A percentile compares a stretch with the other conserved stretches of the same genome.
Conservation (phyloP, 2,329 filamentous ascomycete genomes). For the Bertia moriformis region DNA sequence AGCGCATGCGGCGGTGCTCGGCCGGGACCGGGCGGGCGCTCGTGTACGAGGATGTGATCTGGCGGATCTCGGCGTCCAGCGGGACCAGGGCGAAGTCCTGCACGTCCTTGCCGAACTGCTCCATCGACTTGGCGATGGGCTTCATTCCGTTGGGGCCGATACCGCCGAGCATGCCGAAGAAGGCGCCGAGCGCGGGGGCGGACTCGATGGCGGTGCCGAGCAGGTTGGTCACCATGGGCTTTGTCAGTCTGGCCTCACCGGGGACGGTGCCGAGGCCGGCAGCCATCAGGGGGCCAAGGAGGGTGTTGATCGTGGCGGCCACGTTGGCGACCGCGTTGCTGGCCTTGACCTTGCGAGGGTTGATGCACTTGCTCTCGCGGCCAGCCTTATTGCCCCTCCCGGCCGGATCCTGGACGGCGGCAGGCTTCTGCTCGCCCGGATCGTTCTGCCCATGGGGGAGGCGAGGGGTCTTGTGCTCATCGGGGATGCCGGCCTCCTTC, state of each 20-base stretch:
- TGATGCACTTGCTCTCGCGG: not conserved
- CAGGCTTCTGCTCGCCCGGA: constrained; percentile 42
- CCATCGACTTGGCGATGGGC: constrained; percentile 75
- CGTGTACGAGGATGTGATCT: constrained; percentile 24
- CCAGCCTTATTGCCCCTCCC: constrained; percentile 66
- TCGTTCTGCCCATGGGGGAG: constrained; percentile 42
- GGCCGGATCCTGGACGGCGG: constrained; percentile 50
- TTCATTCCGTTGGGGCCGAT: constrained; percentile 41
- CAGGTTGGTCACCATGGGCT: constrained; percentile 61
- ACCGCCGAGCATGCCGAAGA: constrained; percentile 69
- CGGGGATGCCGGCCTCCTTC: too few relatives aligned
- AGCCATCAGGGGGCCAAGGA: constrained; percentile 63
- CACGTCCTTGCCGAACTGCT: constrained; percentile 73
- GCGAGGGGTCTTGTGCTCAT: constrained; percentile 24
- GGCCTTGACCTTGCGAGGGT: too few relatives aligned
- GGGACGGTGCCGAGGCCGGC: constrained; percentile 70
- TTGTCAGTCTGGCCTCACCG: constrained; percentile 61
- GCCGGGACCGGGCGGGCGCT: constrained; percentile 35
- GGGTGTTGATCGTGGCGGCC: too few relatives aligned
- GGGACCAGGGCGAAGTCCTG: constrained; percentile 80
- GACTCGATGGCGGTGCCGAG: constrained; percentile 73
- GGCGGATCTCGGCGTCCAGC: constrained; percentile 35
- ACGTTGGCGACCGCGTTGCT: constrained; percentile 21
- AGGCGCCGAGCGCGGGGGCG: constrained; percentile 61
- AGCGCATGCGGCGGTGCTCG: constrained; percentile 54